These are phyloP conservation scores for Salix koriyanagi DNA, from an alignment of 345 rosid species.

Conservation along the genomic window DNA sequence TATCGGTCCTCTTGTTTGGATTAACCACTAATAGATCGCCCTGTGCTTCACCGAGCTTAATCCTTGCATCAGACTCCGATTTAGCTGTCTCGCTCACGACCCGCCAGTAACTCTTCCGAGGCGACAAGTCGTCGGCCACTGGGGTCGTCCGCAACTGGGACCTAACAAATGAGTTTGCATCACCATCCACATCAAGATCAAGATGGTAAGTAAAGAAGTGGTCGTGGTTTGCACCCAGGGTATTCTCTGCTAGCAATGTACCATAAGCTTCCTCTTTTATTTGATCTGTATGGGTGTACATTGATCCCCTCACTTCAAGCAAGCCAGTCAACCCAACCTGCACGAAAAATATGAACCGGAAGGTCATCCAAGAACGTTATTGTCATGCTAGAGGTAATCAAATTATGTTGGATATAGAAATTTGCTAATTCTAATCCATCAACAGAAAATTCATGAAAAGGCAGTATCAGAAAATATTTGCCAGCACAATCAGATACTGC, in stretches of 20 bases:
- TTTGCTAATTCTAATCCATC: too few species aligned
- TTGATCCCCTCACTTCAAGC: conserved; percentile 32
- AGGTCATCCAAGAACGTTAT: too few species aligned
- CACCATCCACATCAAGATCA: conserved; percentile 50
- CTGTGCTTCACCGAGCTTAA: conserved; percentile 20
- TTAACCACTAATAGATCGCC: conserved; percentile 36
- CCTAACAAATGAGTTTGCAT: conserved; percentile 38
- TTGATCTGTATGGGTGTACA: conserved; percentile 26
- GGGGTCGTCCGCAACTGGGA: conserved; percentile 27
- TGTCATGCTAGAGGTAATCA: too few species aligned
- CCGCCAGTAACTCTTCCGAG: conserved; percentile 49
- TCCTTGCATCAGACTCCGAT: conserved; percentile 38
- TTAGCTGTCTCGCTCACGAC: conserved; percentile 29
- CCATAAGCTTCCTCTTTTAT: conserved; percentile 37
- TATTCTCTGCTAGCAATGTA: conserved; percentile 40
- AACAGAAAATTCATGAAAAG: too few species aligned
- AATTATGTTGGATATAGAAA: too few species aligned
- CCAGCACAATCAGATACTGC: too few species aligned
- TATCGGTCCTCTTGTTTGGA: conserved; percentile 34
- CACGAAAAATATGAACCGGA: not conserved
- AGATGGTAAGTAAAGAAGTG: conserved; percentile 44
- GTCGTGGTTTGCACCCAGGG: conserved; percentile 41
- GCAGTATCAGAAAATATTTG: too few species aligned
- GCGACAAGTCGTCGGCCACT: conserved; percentile 8
- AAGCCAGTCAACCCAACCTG: conserved; percentile 49